Conservation (phyloP, 345 rosid species). For the Salix exigua region DNA sequence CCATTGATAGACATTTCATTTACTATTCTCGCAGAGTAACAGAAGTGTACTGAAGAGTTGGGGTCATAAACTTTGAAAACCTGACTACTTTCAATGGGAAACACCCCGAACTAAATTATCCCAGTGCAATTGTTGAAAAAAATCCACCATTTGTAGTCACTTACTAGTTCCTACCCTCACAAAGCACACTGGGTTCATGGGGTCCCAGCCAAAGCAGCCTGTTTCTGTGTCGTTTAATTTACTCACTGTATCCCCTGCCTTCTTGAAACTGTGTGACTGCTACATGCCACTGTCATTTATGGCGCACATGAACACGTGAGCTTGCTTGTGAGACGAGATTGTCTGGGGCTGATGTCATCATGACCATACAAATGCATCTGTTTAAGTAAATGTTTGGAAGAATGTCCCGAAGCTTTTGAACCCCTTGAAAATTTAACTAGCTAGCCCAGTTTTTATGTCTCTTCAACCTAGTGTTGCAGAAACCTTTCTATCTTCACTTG, state of each 20-base stretch:
- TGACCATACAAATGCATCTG: not conserved
- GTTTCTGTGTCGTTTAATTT: conserved; percentile 18
- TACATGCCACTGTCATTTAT: not conserved
- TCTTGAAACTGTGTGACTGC: not conserved
- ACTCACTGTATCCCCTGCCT: not conserved
- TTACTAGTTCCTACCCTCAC: conserved; percentile 1
- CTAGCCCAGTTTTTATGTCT: too few relatives aligned
- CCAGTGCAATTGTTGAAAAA: conserved; percentile 4
- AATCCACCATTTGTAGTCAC: conserved; percentile 19
- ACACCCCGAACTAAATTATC: conserved; percentile 11
- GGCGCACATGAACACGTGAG: conserved; percentile 22
- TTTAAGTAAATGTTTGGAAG: too few relatives aligned
- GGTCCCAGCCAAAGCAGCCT: conserved; percentile 20
- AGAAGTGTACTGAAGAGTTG: conserved; percentile 32
- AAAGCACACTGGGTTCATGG: not conserved
- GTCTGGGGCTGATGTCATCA: conserved; percentile 21
- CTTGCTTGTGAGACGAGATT: conserved; percentile 9
- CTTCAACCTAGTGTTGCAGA: too few relatives aligned
- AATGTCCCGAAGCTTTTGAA: too few relatives aligned
- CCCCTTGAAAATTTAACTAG: too few relatives aligned
- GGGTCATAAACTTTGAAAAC: conserved; percentile 33
- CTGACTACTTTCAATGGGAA: conserved; percentile 17
- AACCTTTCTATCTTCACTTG: too few relatives aligned
- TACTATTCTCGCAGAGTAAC: conserved; percentile 25
- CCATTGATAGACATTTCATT: conserved; percentile 31